These are phyloP conservation scores for Monosporascus sp. DNA, from an alignment of 2,329 filamentous ascomycete genomes.

Conservation along the genomic window DNA sequence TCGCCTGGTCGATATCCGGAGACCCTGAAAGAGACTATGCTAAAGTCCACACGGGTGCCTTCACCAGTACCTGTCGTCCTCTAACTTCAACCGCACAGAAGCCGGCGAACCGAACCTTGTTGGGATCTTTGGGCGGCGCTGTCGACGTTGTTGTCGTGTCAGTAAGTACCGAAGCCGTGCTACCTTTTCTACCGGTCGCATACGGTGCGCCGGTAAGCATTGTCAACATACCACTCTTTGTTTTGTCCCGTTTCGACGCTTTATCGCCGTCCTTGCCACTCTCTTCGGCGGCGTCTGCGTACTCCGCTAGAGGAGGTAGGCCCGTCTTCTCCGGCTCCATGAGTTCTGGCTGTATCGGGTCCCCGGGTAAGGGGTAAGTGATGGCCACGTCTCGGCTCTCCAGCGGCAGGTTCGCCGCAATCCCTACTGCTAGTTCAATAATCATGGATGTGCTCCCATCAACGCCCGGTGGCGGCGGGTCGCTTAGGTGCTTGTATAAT, in stretches of 20 bases:
- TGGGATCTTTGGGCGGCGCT: slow-evolving; percentile 39
- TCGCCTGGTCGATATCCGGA: no score
- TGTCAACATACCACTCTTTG: slow-evolving; percentile 43
- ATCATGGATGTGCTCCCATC: slow-evolving; percentile 89
- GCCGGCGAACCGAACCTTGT: slow-evolving; percentile 66
- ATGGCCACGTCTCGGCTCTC: slow-evolving; percentile 90
- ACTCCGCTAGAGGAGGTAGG: slow-evolving; percentile 53
- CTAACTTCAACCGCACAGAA: slow-evolving; percentile 72
- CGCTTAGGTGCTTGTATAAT: slow-evolving; percentile 68
- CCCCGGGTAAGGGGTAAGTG: slow-evolving; percentile 76
- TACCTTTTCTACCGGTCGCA: slow-evolving; percentile 27
- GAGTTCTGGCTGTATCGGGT: slow-evolving; percentile 60
- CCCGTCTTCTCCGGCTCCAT: slow-evolving; percentile 83
- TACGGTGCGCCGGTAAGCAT: slow-evolving; percentile 25
- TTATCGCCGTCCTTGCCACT: slow-evolving; percentile 35
- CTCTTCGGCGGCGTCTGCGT: slow-evolving; percentile 32
- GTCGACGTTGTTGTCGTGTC: slow-evolving; percentile 31
- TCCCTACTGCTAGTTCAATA: slow-evolving; percentile 80
- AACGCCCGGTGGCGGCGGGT: slow-evolving; percentile 74
- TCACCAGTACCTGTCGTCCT: slow-evolving; percentile 68
- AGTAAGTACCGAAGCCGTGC: slow-evolving; percentile 33
- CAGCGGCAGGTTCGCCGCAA: slow-evolving; percentile 78
- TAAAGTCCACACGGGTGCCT: slow-evolving; percentile 68
- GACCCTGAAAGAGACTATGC: slow-evolving; percentile 4
- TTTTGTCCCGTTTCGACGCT: slow-evolving; percentile 34